A percentile compares a stretch with the other conserved stretches of the same genome.
These are phyloP conservation scores for Tetrahymena thermophila DNA, from an alignment of 73 alveolate genomes.

Conservation along the genomic window DNA sequence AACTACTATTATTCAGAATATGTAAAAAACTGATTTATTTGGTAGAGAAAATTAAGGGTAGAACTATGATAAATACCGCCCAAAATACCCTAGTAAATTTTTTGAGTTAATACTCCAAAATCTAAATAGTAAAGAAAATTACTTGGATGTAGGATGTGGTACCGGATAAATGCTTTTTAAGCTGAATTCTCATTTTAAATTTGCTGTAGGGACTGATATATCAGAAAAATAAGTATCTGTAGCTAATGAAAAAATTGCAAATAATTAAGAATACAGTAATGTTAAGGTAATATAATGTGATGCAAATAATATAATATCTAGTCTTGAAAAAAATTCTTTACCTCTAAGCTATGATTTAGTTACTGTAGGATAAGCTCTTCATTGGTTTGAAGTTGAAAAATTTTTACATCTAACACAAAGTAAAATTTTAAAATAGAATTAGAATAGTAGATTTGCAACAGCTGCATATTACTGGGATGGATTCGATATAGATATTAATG, in stretches of 20 bases:
- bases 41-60: neutral
- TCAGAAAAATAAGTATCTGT: neutral
- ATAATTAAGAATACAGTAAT: neutral
- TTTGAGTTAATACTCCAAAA: neutral
- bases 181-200: neutral
- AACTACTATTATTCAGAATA: neutral
- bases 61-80: neutral
- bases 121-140: neutral
- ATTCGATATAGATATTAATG: neutral
- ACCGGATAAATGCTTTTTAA: neutral
- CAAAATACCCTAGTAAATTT: neutral
- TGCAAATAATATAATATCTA: neutral
- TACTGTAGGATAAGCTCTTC: neutral
- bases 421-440: neutral
- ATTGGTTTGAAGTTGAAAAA: neutral
- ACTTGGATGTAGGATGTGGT: neutral
- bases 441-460: neutral
- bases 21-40: neutral
- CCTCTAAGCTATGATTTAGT: neutral
- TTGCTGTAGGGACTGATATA: neutral
- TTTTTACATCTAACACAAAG: neutral
- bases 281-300: neutral
- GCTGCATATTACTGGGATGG: neutral
- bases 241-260: neutral
- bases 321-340: neutral